Percentiles rank a stretch among this genome's conserved stretches.
These are phyloP conservation scores for Sporisorium iseilematis-ciliati DNA, from an alignment of 1,284 basidiomycete genomes.

Conservation along the genomic window DNA sequence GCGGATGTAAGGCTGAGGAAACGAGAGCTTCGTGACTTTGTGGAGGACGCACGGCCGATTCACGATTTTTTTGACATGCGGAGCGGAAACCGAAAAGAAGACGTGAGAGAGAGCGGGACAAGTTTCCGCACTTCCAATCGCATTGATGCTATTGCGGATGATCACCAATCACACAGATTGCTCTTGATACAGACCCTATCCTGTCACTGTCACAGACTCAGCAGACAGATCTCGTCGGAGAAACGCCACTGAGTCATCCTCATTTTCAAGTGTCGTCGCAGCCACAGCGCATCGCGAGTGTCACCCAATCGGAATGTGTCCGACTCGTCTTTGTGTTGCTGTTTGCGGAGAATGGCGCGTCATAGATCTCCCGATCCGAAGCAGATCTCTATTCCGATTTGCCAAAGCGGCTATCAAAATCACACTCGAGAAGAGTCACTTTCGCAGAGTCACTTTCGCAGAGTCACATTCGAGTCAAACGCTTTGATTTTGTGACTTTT, in stretches of 20 bases:
- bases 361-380: neutral
- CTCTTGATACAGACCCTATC: neutral
- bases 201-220: neutral
- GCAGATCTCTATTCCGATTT: constrained; percentile 9
- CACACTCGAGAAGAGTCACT: constrained; percentile 16
- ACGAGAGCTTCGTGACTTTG: neutral
- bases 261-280: neutral
- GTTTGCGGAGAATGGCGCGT: neutral
- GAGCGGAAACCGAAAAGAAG: constrained; percentile 2
- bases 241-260: neutral
- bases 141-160: neutral
- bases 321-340: neutral
- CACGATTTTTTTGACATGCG: neutral
- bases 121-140: neutral
- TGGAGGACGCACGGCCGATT: constrained; percentile 7
- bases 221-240: neutral
- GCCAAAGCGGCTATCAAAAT: constrained; percentile 24
- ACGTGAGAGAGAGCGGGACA: too few relatives aligned
- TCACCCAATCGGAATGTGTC: constrained; percentile 4
- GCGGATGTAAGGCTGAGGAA: too few relatives aligned
- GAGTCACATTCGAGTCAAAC: constrained; percentile 34
- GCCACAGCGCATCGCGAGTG: neutral
- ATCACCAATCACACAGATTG: constrained; percentile 1
- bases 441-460: constrained; percentile 37
- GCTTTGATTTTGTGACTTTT: neutral